These are phyloP conservation scores for Tetradesmus lagerheimii DNA, from an alignment of 139 green algal genomes.

Conservation along the genomic window DNA sequence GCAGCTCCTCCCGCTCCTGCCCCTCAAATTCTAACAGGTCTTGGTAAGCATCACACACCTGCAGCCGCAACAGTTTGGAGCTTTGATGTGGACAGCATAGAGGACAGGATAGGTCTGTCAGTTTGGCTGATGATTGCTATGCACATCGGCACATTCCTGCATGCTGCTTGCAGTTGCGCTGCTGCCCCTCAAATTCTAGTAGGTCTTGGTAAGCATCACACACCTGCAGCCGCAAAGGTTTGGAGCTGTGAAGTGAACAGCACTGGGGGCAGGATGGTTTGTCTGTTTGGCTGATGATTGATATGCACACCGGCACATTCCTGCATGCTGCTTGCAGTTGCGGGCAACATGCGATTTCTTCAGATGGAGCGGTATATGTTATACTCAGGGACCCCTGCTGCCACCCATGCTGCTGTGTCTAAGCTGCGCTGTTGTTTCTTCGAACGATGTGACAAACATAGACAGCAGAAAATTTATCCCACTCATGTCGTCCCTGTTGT, in stretches of 20 bases:
- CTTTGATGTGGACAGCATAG: too few species aligned
- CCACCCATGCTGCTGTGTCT: neutral
- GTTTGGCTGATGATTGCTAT: neutral
- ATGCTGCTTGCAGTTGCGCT: too few species aligned
- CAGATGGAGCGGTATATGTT: too few species aligned
- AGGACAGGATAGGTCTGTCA: neutral
- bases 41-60: slow-evolving; percentile 27
- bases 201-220: slow-evolving; percentile 34
- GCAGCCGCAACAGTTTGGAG: neutral
- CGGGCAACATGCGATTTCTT: too few species aligned
- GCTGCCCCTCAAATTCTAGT: neutral
- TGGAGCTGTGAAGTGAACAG: too few species aligned
- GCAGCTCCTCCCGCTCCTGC: slow-evolving; percentile 5
- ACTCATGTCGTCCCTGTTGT: too few species aligned
- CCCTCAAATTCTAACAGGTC: slow-evolving; percentile 24
- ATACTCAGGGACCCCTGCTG: neutral
- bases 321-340: too few species aligned
- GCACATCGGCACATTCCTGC: too few species aligned
- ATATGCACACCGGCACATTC: too few species aligned
- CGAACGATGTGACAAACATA: too few species aligned
- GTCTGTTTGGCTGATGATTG: neutral
- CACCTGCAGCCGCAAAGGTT: neutral
- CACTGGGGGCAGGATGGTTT: neutral
- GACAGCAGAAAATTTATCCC: too few species aligned
- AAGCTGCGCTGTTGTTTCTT: too few species aligned